Evolutionary conservation across 352 stramenopile species (phyloP).

Genomic region (Thalassiosira exigua): DNA sequence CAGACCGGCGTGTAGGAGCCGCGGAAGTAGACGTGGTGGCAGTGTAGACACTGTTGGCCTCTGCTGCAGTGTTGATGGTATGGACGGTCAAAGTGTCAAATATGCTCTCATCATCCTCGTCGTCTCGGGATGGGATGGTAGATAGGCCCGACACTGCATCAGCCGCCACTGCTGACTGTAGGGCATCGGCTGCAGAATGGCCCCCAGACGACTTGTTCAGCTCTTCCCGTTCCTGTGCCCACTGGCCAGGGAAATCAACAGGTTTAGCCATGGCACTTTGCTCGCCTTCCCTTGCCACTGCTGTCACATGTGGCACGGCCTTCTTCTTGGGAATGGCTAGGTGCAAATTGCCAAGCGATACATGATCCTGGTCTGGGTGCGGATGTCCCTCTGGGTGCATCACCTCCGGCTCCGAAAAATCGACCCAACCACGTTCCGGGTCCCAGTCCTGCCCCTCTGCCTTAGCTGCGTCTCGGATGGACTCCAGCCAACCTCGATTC

Average conservation of each 20-base stretch:
- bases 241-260: too few relatives aligned
- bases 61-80: constrained; percentile 44
- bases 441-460: constrained; percentile 68
- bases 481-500: constrained; percentile 76
- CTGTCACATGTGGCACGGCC: too few relatives aligned
- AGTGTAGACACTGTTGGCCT: constrained; percentile 29
- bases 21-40: constrained; percentile 11
- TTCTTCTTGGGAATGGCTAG: constrained; percentile 30
- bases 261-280: too few relatives aligned
- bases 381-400: not conserved
- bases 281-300: too few relatives aligned
- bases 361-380: constrained; percentile 8
- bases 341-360: constrained; percentile 50
- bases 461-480: constrained; percentile 66
- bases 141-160: too few relatives aligned
- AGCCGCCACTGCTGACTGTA: too few relatives aligned
- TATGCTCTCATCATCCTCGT: too few relatives aligned
- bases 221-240: too few relatives aligned
- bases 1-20: constrained; percentile 36
- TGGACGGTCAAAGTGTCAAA: too few relatives aligned
- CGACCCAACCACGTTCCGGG: constrained; percentile 67
- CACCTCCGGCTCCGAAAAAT: constrained; percentile 67
- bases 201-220: too few relatives aligned
- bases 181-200: too few relatives aligned
- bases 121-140: too few relatives aligned